Conservation (phyloP, 371 early-diverging fungal genomes). For the Mortierella sp. region DNA sequence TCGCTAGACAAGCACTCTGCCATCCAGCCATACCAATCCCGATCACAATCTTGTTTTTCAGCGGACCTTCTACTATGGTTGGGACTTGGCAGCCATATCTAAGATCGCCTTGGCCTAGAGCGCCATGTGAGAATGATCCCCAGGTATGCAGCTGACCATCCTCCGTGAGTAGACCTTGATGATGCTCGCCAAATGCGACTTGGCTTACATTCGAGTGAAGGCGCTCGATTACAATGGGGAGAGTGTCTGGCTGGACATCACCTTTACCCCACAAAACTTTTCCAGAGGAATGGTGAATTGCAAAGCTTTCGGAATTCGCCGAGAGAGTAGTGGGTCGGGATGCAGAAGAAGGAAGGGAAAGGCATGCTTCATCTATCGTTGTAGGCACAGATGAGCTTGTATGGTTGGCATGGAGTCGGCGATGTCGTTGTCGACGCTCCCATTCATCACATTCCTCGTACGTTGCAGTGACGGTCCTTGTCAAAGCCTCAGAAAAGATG, state of each 20-base stretch:
- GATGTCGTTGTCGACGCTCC: constrained; percentile 29
- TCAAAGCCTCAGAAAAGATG: constrained; percentile 41
- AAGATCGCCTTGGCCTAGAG: constrained; percentile 45
- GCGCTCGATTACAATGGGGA: constrained; percentile 30
- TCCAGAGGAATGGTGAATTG: constrained; percentile 41
- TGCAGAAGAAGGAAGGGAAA: constrained; percentile 1
- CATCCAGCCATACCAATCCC: constrained; percentile 43
- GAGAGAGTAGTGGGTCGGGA: constrained; percentile 35
- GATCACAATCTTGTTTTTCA: constrained; percentile 41
- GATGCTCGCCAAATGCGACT: constrained; percentile 46
- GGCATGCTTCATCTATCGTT: not conserved
- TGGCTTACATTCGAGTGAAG: constrained; percentile 34
- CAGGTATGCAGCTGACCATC: constrained; percentile 48
- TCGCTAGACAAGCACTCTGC: constrained; percentile 51
- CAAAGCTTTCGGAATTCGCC: constrained; percentile 33
- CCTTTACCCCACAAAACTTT: constrained; percentile 34
- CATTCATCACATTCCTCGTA: constrained; percentile 46
- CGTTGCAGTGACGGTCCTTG: constrained; percentile 30
- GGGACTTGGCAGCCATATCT: constrained; percentile 27
- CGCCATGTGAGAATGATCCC: constrained; percentile 46
- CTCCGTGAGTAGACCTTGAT: constrained; percentile 48
- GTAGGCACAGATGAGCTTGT: not conserved
- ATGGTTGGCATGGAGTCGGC: constrained; percentile 1
- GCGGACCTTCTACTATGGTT: constrained; percentile 36
- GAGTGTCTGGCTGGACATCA: constrained; percentile 22